These are phyloP conservation scores for Aspergillus sp. DNA, from an alignment of 2,329 filamentous ascomycete species.

Conservation along the genomic window DNA sequence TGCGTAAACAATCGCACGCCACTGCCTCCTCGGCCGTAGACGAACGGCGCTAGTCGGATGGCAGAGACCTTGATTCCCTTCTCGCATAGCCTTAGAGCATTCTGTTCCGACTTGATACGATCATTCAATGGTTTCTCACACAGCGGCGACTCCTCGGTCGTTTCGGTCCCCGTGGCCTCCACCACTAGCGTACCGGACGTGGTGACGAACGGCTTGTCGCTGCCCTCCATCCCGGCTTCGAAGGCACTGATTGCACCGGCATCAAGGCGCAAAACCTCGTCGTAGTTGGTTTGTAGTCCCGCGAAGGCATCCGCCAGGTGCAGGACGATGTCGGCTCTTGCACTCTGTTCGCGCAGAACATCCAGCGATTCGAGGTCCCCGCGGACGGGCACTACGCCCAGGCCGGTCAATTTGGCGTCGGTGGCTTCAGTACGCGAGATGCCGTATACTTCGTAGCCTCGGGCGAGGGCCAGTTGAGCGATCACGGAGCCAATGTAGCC, in stretches of 20 bases:
- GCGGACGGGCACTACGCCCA: neutral
- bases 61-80: neutral
- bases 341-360: neutral
- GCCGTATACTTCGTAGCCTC: neutral
- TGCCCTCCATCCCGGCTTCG: neutral
- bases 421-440: neutral
- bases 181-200: neutral
- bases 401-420: neutral
- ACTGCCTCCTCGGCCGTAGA: neutral
- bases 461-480: neutral
- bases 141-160: neutral
- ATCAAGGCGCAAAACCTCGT: neutral
- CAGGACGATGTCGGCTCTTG: neutral
- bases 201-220: neutral
- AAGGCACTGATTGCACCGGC: neutral
- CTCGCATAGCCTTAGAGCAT: neutral
- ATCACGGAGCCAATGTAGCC: neutral
- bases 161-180: neutral
- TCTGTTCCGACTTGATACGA: neutral
- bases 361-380: neutral
- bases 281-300: neutral
- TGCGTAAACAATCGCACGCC: neutral
- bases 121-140: neutral
- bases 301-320: neutral
- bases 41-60: neutral